phyloP scores from a whole-genome alignment of 169 alveolate genomes.

The Perkinsus marinus region DNA sequence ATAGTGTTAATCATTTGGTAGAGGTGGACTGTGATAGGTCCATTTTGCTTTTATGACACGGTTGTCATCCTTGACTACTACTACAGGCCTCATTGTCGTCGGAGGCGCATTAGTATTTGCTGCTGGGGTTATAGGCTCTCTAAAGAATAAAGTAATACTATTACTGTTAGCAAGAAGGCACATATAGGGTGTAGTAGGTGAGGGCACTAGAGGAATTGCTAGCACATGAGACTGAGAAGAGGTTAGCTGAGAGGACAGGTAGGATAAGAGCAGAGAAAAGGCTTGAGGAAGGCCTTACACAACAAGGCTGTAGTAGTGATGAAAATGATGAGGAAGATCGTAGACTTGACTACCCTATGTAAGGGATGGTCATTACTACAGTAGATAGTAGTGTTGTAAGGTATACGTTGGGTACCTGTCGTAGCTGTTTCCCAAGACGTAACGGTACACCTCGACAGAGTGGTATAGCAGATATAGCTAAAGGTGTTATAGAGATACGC shows the following conservation, averaged over 20 bases:
- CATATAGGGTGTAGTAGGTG: neutral
- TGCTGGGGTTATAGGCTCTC: neutral
- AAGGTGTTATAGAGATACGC: neutral
- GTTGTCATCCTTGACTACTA: neutral
- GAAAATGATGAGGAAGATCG: neutral
- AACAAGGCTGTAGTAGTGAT: neutral
- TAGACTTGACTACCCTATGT: neutral
- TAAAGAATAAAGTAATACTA: neutral
- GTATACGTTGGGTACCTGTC: neutral
- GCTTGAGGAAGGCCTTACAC: neutral
- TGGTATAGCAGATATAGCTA: neutral
- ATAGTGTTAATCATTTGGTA: no score
- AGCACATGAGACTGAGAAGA: neutral
- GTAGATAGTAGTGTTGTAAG: neutral
- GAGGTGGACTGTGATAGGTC: no score
- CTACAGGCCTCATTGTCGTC: neutral
- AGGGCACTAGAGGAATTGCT: neutral
- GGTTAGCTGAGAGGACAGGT: neutral
- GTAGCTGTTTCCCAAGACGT: neutral
- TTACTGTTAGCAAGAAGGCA: neutral
- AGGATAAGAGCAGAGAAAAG: neutral
- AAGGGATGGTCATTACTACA: neutral
- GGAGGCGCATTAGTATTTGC: neutral
- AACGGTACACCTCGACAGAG: neutral
- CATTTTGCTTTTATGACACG: neutral